A percentile compares a stretch with the other conserved stretches of the same genome.
phyloP scores from a whole-genome alignment of 176 grass and related monocot species.

The Elaeis guineensis region DNA sequence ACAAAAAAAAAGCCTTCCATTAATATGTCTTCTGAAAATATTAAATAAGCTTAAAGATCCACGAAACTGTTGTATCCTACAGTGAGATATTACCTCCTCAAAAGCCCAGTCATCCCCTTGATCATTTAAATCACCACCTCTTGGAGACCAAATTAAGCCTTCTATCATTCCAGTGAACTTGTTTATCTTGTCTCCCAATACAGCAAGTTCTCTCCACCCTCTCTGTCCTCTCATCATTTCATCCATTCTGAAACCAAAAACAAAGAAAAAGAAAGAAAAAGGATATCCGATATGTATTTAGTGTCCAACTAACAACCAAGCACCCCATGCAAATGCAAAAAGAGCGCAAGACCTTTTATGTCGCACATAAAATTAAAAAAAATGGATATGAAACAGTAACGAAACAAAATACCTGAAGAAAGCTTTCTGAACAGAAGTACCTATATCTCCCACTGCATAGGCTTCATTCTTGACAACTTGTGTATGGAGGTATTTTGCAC shows the following conservation, averaged over 20 bases:
- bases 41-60: neutral
- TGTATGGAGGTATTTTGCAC: slow-evolving; percentile 24
- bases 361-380: slow-evolving; percentile 3
- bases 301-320: too few relatives aligned
- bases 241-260: slow-evolving; percentile 33
- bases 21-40: neutral
- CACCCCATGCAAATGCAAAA: too few relatives aligned
- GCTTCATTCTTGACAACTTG: slow-evolving; percentile 22
- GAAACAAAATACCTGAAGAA: slow-evolving; percentile 24
- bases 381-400: neutral
- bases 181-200: slow-evolving; percentile 89
- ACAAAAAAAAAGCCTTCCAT: too few relatives aligned
- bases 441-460: slow-evolving; percentile 10
- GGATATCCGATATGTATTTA: slow-evolving; percentile 1
- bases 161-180: slow-evolving; percentile 97
- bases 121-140: slow-evolving; percentile 34
- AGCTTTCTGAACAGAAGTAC: slow-evolving; percentile 22
- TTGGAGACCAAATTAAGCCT: slow-evolving; percentile 96
- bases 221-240: slow-evolving; percentile 98
- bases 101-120: slow-evolving; percentile 61
- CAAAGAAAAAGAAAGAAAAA: neutral
- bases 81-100: slow-evolving; percentile 10
- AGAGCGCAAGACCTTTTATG: too few relatives aligned
- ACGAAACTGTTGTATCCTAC: neutral
- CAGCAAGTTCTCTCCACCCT: slow-evolving; percentile 92